Percentiles rank a stretch among this genome's conserved stretches.
Evolutionary conservation across 768 basidiomycete genomes (phyloP).

Genomic region (Candolleomyces efflorescens): DNA sequence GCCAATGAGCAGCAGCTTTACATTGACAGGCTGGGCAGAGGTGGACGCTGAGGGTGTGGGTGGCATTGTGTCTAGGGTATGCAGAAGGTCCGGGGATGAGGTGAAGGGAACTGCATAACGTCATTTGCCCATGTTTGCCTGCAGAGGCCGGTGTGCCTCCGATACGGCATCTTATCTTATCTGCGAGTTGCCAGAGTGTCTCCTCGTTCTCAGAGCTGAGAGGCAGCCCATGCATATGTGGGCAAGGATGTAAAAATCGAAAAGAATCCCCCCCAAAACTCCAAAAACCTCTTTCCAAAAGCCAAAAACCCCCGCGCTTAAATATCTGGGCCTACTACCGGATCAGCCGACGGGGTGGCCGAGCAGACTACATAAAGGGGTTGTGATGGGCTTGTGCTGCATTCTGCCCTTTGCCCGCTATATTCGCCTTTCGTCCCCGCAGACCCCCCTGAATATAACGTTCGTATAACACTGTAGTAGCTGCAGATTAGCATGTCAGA

Average conservation of each 20-base stretch:
- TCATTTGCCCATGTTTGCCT: too few species aligned
- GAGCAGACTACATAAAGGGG: slow-evolving; percentile 7
- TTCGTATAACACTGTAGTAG: slow-evolving; percentile 2
- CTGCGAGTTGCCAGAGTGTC: too few species aligned
- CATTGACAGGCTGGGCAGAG: slow-evolving; percentile 50
- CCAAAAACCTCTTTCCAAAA: too few species aligned
- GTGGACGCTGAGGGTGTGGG: slow-evolving; percentile 18
- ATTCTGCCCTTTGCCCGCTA: neutral
- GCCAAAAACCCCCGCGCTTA: too few species aligned
- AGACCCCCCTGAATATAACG: slow-evolving; percentile 1
- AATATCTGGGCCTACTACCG: too few species aligned
- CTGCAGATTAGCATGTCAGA: slow-evolving; percentile 31
- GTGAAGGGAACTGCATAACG: too few species aligned
- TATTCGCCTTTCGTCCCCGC: neutral
- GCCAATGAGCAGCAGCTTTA: slow-evolving; percentile 81
- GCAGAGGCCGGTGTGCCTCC: too few species aligned
- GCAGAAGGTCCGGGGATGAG: neutral
- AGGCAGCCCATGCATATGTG: too few species aligned
- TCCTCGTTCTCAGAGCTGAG: too few species aligned
- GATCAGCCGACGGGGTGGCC: neutral
- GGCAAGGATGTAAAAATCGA: too few species aligned
- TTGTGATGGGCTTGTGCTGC: neutral
- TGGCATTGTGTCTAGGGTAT: slow-evolving; percentile 21
- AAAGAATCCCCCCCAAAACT: too few species aligned
- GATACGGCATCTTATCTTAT: too few species aligned